Evolutionary conservation across 2,329 filamentous ascomycete species (phyloP), one percentile per base, ranked within the genome.

Genomic region (Fusarium fracticaudum): DNA sequence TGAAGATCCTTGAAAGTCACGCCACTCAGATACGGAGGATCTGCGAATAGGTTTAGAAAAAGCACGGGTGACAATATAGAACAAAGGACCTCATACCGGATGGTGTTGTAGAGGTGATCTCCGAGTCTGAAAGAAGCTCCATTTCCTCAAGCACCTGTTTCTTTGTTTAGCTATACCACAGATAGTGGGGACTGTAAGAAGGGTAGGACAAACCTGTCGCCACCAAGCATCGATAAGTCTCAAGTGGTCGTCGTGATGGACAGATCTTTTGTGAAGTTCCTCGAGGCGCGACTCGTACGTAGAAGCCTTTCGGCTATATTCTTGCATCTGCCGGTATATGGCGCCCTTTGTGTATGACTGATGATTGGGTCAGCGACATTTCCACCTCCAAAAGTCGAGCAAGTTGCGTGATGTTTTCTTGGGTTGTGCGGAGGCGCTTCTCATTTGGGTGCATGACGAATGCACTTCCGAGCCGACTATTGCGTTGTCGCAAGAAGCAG

Each of bases 251-350:
- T 98, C 94, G 84, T 98, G 94, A 83, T 96, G 91, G 72, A 90
- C 88, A 37, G 93, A 90, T 79, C 91, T 90, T 81, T 94, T 95
- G 74, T 93, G 90, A 72, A 97, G 86, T 75, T 97, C 93, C 80
- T 92, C 92, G 71, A 98, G 86, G 80, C 94, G 93, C 67, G 90
- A 87, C 85, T 98, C 95, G 72, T 97, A 86, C 45, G 93, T 93
- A 66, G 89, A 88, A 81, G 95, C 95, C 81, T 97, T 94, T 77
- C 96, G 92, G 85, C 97, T 98, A 84, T 97, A 98, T 84, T 98
- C 96, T 81, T 95, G 94, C 95, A 99, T 98, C 85, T 98, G 96
- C 67, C 97, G 94, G 79, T 94, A 92, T 81, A 99, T 98, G 74
- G 96, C 96, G 86, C 98, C 96, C 85, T 98, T 99, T 69, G 82